phyloP scores from a whole-genome alignment of 768 basidiomycete species.

The Pleurotus citrinopileatus region DNA sequence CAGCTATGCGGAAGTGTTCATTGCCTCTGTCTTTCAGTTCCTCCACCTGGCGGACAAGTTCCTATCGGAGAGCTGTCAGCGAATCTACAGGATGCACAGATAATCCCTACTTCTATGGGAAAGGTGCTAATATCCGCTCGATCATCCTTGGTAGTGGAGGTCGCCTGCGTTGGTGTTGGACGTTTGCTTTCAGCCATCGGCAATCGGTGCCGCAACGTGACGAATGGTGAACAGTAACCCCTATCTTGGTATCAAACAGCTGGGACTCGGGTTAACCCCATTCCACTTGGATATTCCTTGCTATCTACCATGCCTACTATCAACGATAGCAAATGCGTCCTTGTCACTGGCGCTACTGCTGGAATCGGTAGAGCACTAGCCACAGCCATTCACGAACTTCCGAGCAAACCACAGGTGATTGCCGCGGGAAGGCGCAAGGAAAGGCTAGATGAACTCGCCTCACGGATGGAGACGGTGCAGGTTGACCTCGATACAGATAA shows the following conservation, averaged over 20 bases:
- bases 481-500: conserved; percentile 28
- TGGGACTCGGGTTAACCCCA: too few relatives aligned
- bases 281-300: too few relatives aligned
- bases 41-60: conserved; percentile 47
- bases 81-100: background rate
- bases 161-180: background rate
- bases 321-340: conserved; percentile 21
- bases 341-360: conserved; percentile 17
- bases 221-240: too few relatives aligned
- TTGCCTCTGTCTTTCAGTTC: conserved; percentile 78
- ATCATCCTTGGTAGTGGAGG: conserved; percentile 4
- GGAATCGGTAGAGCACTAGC: conserved; percentile 10
- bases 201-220: background rate
- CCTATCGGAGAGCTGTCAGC: conserved; percentile 27
- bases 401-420: conserved; percentile 32
- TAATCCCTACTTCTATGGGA: background rate
- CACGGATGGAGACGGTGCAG: conserved; percentile 22
- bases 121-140: conserved; percentile 1
- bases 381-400: conserved; percentile 2
- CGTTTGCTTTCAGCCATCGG: conserved; percentile 3
- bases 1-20: conserved; percentile 57
- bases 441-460: conserved; percentile 15
- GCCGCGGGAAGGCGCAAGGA: conserved; percentile 35
- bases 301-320: conserved; percentile 12
- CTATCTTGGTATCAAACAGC: too few relatives aligned